phyloP scores from a whole-genome alignment of 495 filamentous ascomycete species.

The Aspergillus campestris region DNA sequence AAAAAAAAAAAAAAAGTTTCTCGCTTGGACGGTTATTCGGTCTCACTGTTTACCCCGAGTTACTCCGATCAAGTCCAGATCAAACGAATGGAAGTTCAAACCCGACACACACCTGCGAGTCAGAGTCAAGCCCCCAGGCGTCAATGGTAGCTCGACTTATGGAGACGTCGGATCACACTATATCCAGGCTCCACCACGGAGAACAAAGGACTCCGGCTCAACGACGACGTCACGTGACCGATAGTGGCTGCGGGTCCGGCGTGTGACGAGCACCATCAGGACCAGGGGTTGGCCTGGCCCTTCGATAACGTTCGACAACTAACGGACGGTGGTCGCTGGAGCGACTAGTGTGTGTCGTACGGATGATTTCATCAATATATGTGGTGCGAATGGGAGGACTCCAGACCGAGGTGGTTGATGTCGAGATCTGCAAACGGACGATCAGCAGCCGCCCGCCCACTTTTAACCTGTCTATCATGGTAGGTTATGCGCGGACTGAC shows the following conservation, averaged over 20 bases:
- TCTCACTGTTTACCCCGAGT: neutral
- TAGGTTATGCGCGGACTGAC: too few species aligned
- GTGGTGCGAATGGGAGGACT: too few species aligned
- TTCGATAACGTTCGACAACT: neutral
- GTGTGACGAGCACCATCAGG: slow-evolving; percentile 2
- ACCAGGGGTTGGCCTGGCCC: neutral
- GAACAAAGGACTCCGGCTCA: too few species aligned
- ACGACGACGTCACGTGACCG: slow-evolving; percentile 12
- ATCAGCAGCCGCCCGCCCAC: slow-evolving; percentile 5
- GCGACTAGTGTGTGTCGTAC: too few species aligned
- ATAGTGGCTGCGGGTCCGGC: slow-evolving; percentile 13
- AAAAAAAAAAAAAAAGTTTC: neutral
- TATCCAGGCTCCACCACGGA: slow-evolving; percentile 1
- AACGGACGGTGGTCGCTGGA: neutral
- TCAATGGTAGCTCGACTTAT: neutral
- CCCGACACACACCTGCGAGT: slow-evolving; percentile 1
- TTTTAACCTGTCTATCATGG: neutral
- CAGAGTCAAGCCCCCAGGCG: slow-evolving; percentile 1
- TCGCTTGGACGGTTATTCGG: neutral
- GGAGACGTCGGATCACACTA: too few species aligned
- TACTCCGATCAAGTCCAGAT: neutral
- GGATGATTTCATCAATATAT: too few species aligned
- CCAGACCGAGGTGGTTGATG: too few species aligned
- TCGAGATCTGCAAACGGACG: slow-evolving; percentile 7
- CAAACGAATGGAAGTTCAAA: too few species aligned